These are phyloP conservation scores for Acer saccharum DNA, from an alignment of 345 rosid genomes.

Conservation along the genomic window DNA sequence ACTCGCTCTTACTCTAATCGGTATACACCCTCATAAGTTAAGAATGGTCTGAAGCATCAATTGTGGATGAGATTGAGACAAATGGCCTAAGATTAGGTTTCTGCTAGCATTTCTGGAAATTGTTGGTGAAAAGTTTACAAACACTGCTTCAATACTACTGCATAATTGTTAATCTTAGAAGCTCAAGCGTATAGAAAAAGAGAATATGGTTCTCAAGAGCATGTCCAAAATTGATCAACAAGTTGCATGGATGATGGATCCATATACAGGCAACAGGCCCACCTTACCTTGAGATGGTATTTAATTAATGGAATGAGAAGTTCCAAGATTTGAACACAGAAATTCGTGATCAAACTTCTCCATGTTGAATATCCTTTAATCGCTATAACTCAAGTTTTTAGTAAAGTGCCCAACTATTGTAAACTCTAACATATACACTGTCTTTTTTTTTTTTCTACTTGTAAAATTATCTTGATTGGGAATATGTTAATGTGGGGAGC, in stretches of 20 bases:
- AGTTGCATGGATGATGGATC: background rate
- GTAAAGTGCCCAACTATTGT: background rate
- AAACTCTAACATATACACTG: background rate
- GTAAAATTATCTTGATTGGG: background rate
- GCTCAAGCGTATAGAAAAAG: background rate
- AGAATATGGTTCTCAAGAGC: background rate
- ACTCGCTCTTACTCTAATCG: background rate
- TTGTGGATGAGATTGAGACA: background rate
- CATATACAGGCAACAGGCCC: background rate
- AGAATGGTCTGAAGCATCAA: background rate
- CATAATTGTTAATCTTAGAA: background rate
- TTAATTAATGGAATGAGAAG: background rate
- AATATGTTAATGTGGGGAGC: conserved; percentile 10
- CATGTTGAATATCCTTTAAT: background rate
- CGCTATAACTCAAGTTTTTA: background rate
- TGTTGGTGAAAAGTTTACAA: background rate
- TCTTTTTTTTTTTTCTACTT: background rate
- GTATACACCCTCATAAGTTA: background rate
- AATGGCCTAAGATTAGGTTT: background rate
- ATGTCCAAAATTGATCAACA: background rate
- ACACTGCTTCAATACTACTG: too few relatives aligned
- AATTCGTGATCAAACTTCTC: background rate
- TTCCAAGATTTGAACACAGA: background rate
- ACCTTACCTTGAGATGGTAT: background rate
- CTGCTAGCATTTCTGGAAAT: background rate